These are phyloP conservation scores for Penicillium herquei DNA, from an alignment of 495 filamentous ascomycete species.

Conservation along the genomic window DNA sequence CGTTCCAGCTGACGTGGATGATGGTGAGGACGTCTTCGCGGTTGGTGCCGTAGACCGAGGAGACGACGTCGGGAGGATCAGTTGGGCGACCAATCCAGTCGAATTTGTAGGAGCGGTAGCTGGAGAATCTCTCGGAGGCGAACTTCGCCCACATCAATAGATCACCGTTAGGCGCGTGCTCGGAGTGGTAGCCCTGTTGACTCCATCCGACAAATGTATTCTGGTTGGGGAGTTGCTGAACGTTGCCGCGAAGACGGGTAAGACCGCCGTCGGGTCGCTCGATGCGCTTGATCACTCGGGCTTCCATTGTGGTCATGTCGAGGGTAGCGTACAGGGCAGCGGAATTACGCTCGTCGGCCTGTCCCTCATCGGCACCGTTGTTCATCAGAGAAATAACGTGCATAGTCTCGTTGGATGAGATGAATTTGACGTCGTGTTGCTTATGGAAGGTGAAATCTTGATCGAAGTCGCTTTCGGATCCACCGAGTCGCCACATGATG, in stretches of 20 bases:
- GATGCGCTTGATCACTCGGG: conserved; percentile 35
- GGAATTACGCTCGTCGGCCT: conserved; percentile 38
- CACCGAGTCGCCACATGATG: conserved; percentile 58
- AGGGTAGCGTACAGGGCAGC: conserved; percentile 51
- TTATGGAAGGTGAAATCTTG: conserved; percentile 54
- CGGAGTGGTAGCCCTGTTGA: conserved; percentile 45
- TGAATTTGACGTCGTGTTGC: conserved; percentile 58
- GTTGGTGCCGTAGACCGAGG: conserved; percentile 26
- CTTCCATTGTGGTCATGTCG: conserved; percentile 44
- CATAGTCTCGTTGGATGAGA: conserved; percentile 38
- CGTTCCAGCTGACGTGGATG: conserved; percentile 46
- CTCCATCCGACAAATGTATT: conserved; percentile 57
- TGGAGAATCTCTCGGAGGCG: conserved; percentile 20
- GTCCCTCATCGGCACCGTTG: conserved; percentile 46
- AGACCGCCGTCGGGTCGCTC: conserved; percentile 39
- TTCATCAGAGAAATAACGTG: conserved; percentile 51
- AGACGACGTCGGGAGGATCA: conserved; percentile 20
- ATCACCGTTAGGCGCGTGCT: conserved; percentile 49
- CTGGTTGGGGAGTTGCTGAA: conserved; percentile 50
- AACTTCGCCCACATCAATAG: conserved; percentile 38
- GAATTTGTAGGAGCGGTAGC: conserved; percentile 35
- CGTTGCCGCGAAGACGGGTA: conserved; percentile 54
- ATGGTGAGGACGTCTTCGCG: conserved; percentile 23
- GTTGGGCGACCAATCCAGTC: conserved; percentile 29
- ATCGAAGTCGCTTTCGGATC: conserved; percentile 38